Percentiles rank a stretch among this genome's conserved stretches.
Evolutionary conservation across 179 eudicot species (phyloP).

Genomic region (Patellifolia procumbens): DNA sequence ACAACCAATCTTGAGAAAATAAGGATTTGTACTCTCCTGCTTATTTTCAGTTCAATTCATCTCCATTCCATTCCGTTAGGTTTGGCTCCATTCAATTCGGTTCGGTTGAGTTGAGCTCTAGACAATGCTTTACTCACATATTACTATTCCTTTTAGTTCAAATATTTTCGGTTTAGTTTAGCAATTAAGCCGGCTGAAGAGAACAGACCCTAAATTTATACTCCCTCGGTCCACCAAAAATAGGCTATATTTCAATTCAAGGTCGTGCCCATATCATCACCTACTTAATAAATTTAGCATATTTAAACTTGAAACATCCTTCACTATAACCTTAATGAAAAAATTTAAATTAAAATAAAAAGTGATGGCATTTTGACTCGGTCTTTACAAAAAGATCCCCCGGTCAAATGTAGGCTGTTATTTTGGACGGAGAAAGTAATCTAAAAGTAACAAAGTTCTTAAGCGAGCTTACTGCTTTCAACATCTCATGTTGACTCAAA

Average conservation of each 20-base stretch:
- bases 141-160: too few species aligned
- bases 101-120: too few species aligned
- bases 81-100: too few species aligned
- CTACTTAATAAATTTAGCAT: not conserved
- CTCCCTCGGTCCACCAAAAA: not conserved
- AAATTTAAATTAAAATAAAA: not conserved
- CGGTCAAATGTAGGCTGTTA: not conserved
- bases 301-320: not conserved
- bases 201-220: too few species aligned
- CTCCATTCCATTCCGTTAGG: too few species aligned
- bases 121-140: too few species aligned
- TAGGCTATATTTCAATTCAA: not conserved
- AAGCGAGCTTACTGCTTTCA: not conserved
- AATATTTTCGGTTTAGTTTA: too few species aligned
- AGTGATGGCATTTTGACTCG: not conserved
- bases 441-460: not conserved
- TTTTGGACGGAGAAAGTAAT: not conserved
- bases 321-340: not conserved
- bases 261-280: not conserved
- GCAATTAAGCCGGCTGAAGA: too few species aligned
- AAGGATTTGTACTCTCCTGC: too few species aligned
- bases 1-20: not conserved
- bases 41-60: too few species aligned
- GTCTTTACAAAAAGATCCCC: not conserved
- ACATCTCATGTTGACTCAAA: not conserved